Evolutionary conservation across 768 basidiomycete genomes (phyloP).

Genomic region (Auricularia heimuer): DNA sequence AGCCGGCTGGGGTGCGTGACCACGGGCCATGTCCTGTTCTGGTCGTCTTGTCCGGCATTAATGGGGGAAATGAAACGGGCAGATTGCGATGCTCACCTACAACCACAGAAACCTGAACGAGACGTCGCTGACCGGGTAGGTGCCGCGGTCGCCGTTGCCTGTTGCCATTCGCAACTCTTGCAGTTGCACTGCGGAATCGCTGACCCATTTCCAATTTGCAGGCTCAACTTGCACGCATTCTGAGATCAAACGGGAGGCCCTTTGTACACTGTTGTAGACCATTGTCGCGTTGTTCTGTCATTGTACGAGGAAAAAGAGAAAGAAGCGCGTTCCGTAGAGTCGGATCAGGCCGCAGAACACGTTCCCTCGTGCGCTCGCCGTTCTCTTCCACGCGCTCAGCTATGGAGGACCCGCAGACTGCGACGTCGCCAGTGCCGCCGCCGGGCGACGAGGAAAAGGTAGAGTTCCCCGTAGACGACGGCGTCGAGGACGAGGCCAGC

Average conservation of each 20-base stretch:
- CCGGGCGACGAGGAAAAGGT: slow-evolving; percentile 10
- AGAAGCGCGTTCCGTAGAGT: not conserved
- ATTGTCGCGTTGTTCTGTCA: not conserved
- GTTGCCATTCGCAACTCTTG: not conserved
- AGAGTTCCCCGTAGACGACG: slow-evolving; percentile 10
- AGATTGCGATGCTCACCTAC: slow-evolving; percentile 77
- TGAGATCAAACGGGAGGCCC: not conserved
- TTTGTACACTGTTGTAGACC: not conserved
- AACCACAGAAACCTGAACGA: slow-evolving; percentile 73
- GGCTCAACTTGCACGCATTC: slow-evolving; percentile 53
- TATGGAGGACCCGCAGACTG: not conserved
- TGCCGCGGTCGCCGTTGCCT: not conserved
- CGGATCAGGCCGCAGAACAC: not conserved
- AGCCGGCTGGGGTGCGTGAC: slow-evolving; percentile 61
- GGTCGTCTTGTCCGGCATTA: not conserved
- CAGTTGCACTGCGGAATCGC: not conserved
- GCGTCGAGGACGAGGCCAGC: not conserved
- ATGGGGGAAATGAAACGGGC: slow-evolving; percentile 1
- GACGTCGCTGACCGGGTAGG: slow-evolving; percentile 54
- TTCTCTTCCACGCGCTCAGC: not conserved
- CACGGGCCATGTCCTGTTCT: not conserved
- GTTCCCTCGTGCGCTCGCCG: slow-evolving; percentile 2
- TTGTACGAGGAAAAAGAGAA: not conserved
- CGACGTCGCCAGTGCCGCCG: not conserved
- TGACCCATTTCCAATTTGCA: not conserved